Base-by-base conservation (phyloP, 306 rosid species). In the Erythrophleum fordii region DNA sequence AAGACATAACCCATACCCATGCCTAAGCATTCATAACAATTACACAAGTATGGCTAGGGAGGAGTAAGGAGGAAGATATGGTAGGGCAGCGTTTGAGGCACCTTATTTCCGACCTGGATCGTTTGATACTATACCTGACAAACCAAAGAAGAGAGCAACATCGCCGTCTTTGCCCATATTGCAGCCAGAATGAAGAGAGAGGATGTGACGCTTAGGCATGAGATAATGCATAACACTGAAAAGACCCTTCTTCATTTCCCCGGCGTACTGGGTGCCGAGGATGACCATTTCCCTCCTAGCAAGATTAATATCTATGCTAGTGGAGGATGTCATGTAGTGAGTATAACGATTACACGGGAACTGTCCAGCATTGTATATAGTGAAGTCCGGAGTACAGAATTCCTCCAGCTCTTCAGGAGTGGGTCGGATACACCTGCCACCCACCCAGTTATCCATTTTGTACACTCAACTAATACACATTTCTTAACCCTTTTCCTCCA, bases 241-340 rank as follows among this genome's bases (percentile, higher is more conserved):
- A 25, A 94, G 90, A 46, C 98, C 98, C 71, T 94, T 94, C 86
- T 94, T 94, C 98, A 92, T 94, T 86, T 94, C 98, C 62, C 98
- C 98, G 25, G 98, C 98, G 67, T 94, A 94, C 31, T 94, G 98
- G 6, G 98, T 94, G 39, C 98, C 98, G 42, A 94, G 94, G 80
- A 94, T 94, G 46, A 92, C 97, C 98, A 94, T 94, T 87, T 94
- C 98, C 76, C 88, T 89, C 84, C 97, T 91, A 59, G 90, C 82
- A 75, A 94, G 98, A 76, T 87, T 92, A 72, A 94, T 73, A 68
- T 92, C 98, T 67, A 94, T 46, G 82, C 97, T 94, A 10, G 98
- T 94, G 1, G 98, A 94, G 48, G 98, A 94, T 42, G 98, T 92
- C 98, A 94, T 94, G 93, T 94, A 86, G 85, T 92, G 94, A 34